Percentiles rank a stretch among this genome's conserved stretches.
Conservation (phyloP, 2,329 filamentous ascomycete species). For the Neurospora crassa region DNA sequence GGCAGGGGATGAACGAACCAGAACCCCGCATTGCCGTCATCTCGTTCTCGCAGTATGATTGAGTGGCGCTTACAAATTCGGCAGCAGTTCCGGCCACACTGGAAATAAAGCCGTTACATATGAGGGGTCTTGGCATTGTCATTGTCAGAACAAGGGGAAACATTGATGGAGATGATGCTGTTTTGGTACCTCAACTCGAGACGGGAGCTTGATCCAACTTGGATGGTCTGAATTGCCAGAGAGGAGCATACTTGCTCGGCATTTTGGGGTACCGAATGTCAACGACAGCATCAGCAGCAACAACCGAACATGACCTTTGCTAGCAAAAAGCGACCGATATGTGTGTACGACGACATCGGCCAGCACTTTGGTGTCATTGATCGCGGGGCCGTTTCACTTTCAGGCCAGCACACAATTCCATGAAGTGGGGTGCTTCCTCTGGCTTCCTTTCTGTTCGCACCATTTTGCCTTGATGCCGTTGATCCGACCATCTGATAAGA, state of each 20-base stretch:
- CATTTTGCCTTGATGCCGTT: background rate
- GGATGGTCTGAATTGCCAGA: background rate
- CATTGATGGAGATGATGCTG: background rate
- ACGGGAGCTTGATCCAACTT: background rate
- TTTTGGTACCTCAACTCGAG: background rate
- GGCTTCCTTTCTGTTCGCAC: background rate
- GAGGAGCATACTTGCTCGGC: background rate
- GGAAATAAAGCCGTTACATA: background rate
- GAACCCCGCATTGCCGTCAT: constrained; percentile 19
- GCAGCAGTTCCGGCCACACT: background rate
- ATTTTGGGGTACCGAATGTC: background rate
- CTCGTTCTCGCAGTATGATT: background rate
- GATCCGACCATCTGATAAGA: background rate
- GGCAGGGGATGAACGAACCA: constrained; percentile 9
- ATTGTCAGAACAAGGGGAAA: background rate
- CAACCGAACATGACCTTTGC: background rate
- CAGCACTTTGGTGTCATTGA: background rate
- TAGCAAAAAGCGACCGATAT: background rate
- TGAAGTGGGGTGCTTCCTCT: background rate
- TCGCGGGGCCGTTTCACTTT: background rate
- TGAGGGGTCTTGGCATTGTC: background rate
- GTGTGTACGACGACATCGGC: background rate
- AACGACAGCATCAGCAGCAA: background rate
- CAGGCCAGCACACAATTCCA: background rate
- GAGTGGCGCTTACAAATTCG: constrained; percentile 2